Evolutionary conservation across 768 basidiomycete genomes (phyloP), one percentile per base, ranked within the genome.

Genomic region (Suillus spraguei): DNA sequence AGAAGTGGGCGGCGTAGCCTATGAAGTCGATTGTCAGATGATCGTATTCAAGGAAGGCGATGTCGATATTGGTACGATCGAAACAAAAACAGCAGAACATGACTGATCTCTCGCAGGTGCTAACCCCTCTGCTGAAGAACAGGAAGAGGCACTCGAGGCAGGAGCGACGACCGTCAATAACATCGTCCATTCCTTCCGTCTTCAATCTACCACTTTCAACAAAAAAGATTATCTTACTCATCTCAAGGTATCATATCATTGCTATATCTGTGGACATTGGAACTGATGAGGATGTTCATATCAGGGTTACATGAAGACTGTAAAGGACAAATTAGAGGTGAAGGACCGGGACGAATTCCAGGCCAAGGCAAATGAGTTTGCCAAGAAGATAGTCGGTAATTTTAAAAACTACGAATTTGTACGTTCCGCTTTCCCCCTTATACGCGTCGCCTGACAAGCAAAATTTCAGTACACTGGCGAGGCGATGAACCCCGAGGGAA

Each of bases 321-420:
- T 98, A 76, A 95, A 97, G 81, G 72, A 69, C 3, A 72, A 90
- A 56, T 83, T 99, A 52, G 46, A 72, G 46, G 74, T 83, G 69
- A 74, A 39, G 38, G 55, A 85, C 17, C 84, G 90, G 9, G 35
- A 35, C 2, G 83, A 75, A 0, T 99, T 99, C 75, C 93, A 99
- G 81, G 89, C 89, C 74, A 87, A 83, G 24, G 97, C 97, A 14
- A 67, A 76, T 58, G 78, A 78, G 4, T 94, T 84, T 71, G 94
- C 88, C 60, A 98, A 98, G 84, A 97, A 95, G 77, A 81, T 99
- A 64, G 77, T 97, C 32, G 85, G 79, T 62, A 92, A 92, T 75
- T 92, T 99, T 84, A 94, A 95, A 71, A 90, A 99, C 76, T 97
- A 84, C 74, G 95, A 98, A 79, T 97, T 98, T 77, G 91, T 94